Evolutionary conservation across 1,139 yeast species (phyloP), one percentile per base, ranked within the genome.

Genomic region (Saccharomyces hybrid): DNA sequence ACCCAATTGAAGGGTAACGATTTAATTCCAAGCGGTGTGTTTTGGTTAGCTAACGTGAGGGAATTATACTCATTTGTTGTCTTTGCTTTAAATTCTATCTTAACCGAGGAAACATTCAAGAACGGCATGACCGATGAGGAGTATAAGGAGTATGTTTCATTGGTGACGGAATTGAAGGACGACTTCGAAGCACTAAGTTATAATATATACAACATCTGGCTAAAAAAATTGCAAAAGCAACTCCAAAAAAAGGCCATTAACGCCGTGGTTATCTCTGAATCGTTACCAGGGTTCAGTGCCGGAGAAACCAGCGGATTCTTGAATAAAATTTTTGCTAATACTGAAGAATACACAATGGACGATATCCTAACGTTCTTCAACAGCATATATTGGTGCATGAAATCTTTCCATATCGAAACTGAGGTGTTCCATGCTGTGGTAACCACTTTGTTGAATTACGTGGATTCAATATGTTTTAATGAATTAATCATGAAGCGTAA

Each of bases 11-110:
- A 84, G 66, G 96, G 93, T 52, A 96, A 88, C 57, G 96, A 89
- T 60, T 84, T 89, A 47, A 85, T 91, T 65, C 83, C 91, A 52
- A 90, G 90, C 64, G 98, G 97, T 64, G 97, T 98, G 0, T 93
- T 93, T 76, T 93, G 99, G 99, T 78, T 95, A 62, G 88, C 98
- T 2, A 93, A 93, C 72, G 93, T 96, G 5, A 97, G 95, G 69
- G 99, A 95, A 70, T 80, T 93, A 64, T 88, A 88, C 72, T 90
- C 98, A 1, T 95, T 93, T 75, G 96, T 91, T 57, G 84, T 93
- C 20, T 88, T 90, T 71, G 99, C 98, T 4, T 96, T 93, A 70
- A 83, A 83, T 60, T 89, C 96, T 23, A 89, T 93, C 60, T 76
- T 88, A 53, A 89, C 88, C 52, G 90, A 88, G 67, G 96, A 87